Conservation (phyloP, 176 grass and related monocot genomes). For the Eleusine indica region DNA sequence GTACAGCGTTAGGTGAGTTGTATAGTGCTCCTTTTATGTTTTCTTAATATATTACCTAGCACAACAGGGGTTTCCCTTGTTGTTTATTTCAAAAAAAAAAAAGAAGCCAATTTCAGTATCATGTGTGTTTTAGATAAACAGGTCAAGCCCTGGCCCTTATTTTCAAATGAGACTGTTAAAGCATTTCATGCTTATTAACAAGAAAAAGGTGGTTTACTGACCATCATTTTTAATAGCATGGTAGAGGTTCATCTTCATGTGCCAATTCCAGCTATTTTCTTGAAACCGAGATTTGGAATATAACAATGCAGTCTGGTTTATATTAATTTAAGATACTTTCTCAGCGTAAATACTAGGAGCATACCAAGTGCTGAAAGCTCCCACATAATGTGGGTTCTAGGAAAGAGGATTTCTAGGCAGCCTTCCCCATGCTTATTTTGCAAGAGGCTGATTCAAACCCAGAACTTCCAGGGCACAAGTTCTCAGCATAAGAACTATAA, state of each 20-base stretch:
- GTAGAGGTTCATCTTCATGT: conserved; percentile 6
- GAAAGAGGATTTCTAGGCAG: too few relatives aligned
- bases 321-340: background rate
- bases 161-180: background rate
- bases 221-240: conserved; percentile 10
- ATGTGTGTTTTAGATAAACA: background rate
- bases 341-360: background rate
- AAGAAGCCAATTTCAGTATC: background rate
- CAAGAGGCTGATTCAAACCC: too few relatives aligned
- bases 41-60: too few relatives aligned
- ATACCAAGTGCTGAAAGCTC: too few relatives aligned
- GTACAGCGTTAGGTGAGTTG: too few relatives aligned
- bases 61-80: too few relatives aligned
- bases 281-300: background rate
- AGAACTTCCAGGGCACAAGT: too few relatives aligned
- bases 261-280: background rate
- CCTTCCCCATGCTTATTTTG: too few relatives aligned
- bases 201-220: background rate
- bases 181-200: background rate
- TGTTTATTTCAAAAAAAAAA: too few relatives aligned
- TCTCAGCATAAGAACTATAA: background rate
- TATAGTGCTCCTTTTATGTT: too few relatives aligned
- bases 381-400: too few relatives aligned
- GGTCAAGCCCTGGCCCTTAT: background rate
- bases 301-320: background rate